These are phyloP conservation scores for Suillus sp. DNA, from an alignment of 768 basidiomycete genomes.

Conservation along the genomic window DNA sequence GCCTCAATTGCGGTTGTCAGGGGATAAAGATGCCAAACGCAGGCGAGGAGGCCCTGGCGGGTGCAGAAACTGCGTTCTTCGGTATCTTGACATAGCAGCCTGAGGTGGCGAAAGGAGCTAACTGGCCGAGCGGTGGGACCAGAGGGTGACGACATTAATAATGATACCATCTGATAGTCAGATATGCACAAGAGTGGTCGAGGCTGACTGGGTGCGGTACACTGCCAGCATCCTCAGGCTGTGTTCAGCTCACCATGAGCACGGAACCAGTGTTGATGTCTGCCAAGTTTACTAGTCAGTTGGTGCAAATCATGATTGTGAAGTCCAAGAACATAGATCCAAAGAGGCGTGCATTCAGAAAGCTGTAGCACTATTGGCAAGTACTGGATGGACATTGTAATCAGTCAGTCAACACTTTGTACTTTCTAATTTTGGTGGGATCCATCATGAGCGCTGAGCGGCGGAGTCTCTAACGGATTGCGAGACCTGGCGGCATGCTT, in stretches of 20 bases:
- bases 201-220: neutral
- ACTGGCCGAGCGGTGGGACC: neutral
- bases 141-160: neutral
- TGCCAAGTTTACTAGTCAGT: neutral
- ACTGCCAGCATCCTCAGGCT: constrained; percentile 5
- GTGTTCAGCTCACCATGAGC: neutral
- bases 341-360: neutral
- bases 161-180: neutral
- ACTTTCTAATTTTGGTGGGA: neutral
- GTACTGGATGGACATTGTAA: neutral
- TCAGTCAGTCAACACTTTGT: neutral
- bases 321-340: neutral
- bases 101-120: neutral
- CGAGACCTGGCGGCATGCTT: neutral
- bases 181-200: neutral
- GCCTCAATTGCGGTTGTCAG: neutral
- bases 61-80: neutral
- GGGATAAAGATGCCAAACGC: neutral
- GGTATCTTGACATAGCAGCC: neutral
- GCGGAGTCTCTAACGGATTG: neutral
- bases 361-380: neutral
- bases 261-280: constrained; percentile 3
- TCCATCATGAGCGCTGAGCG: neutral
- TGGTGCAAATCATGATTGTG: no score
- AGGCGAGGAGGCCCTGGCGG: neutral